phyloP scores from a whole-genome alignment of 331 rosid genomes.

The Arachis monticola region DNA sequence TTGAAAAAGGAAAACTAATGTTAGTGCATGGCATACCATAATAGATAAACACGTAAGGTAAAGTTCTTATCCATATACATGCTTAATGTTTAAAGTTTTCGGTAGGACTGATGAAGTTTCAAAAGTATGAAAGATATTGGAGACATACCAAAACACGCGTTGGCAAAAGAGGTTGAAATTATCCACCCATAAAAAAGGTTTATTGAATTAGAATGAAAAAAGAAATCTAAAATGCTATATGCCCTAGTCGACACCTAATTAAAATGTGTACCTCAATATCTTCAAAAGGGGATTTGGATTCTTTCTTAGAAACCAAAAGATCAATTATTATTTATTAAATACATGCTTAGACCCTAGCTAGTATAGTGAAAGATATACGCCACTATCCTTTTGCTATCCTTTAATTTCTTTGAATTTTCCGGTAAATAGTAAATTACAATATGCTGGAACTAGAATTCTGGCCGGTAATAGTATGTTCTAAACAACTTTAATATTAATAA shows the following conservation, averaged over 20 bases:
- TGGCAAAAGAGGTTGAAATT: not conserved
- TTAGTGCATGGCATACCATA: not conserved
- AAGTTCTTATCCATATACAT: constrained; percentile 27
- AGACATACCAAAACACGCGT: constrained; percentile 27
- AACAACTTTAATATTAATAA: too few species aligned
- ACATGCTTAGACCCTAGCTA: constrained; percentile 45
- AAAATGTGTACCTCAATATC: constrained; percentile 29
- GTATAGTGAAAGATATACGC: too few species aligned
- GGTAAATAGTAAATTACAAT: too few species aligned
- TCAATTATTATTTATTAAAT: not conserved
- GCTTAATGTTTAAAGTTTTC: not conserved
- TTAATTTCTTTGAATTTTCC: too few species aligned
- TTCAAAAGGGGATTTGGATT: constrained; percentile 46
- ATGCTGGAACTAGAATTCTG: too few species aligned
- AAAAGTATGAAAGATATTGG: constrained; percentile 32
- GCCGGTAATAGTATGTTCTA: too few species aligned
- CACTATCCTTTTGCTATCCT: too few species aligned
- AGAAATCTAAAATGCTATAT: constrained; percentile 41
- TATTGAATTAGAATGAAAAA: constrained; percentile 32
- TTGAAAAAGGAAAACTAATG: not conserved
- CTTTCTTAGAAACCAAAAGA: constrained; percentile 14
- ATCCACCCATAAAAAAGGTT: constrained; percentile 1
- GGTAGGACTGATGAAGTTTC: not conserved
- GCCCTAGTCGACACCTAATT: constrained; percentile 39
- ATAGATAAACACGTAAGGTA: not conserved